Base-by-base conservation (phyloP, 2,329 filamentous ascomycete species). In the Colletotrichum euphorbiae region DNA sequence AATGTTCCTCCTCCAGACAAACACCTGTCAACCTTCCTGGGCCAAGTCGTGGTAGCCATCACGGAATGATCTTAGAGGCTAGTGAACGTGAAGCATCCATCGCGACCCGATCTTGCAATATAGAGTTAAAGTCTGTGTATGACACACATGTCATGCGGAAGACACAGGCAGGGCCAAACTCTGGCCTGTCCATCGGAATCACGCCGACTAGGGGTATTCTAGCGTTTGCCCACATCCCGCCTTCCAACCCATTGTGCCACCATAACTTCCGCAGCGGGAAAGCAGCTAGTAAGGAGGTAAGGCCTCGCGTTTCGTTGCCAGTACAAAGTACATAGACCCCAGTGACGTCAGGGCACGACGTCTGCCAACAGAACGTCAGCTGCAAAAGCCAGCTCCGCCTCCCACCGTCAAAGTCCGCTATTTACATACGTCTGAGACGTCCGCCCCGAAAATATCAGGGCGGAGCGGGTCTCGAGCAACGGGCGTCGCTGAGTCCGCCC, bases 41-140 rank as follows among this genome's bases (percentile, higher is more conserved):
- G 42, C 6, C 11, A 13, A 12, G 15, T 17, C 12, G 4, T n/a
- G 5, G 50, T 28, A 15, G 43, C 12, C 24, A 12, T 17, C 51
- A 15, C 45, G 28, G 12, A 24, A 12, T 21, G 46, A 54, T 24
- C 42, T 17, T 24, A 12, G 50, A 6, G 3, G 19, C 11, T 4
- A 9, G 13, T 19, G 19, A 33, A 3, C n/a, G n/a, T n/a, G 11
- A 40, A n/a, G n/a, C n/a, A n/a, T n/a, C n/a, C n/a, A 36, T 38
- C 13, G 42, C 24, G 21, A 21, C 11, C n/a, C 15, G 33, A 46
- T 6, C 38, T 11, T 28, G 40, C n/a, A 9, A 33, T 50, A 51
- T 42, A 59, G 42, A 62, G 55, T 52, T 54, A 38, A 19, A 66
- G 48, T 67, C 6, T 12, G 15, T 24, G 19, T 11, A 13, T 56